Percentiles rank a stretch among this genome's conserved stretches.
Evolutionary conservation across 1,139 yeast genomes (phyloP).

Genomic region (Kluyveromyces sp.): DNA sequence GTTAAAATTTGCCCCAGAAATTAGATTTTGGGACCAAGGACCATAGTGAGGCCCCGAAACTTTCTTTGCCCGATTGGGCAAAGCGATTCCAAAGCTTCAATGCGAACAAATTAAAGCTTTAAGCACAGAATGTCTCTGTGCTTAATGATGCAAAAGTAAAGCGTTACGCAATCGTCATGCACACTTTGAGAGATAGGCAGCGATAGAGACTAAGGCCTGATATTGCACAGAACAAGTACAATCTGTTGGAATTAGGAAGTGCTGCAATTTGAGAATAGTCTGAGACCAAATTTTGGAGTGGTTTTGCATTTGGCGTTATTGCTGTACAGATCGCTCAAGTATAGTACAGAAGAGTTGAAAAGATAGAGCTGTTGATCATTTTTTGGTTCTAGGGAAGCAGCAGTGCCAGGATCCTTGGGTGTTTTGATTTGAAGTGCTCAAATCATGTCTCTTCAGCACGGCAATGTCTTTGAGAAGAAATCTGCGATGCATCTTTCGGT

Average conservation of each 20-base stretch:
- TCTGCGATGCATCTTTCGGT: neutral
- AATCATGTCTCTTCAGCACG: constrained; percentile 1
- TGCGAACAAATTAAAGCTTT: neutral
- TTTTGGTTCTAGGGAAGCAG: neutral
- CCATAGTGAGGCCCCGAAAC: neutral
- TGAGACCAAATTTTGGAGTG: no score
- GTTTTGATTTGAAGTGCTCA: no score
- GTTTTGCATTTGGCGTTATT: no score
- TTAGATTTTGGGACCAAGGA: neutral
- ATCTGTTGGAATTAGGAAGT: no score
- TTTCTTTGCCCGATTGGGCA: constrained; percentile 6
- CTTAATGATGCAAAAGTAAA: neutral
- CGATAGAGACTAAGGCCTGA: no score
- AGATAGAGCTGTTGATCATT: neutral
- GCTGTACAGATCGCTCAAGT: no score
- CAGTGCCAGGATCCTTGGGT: neutral
- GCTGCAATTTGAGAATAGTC: no score
- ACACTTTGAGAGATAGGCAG: no score
- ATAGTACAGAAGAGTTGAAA: no score
- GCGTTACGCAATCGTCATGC: no score
- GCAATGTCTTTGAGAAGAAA: constrained; percentile 2
- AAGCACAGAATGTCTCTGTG: neutral
- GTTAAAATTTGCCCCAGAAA: neutral
- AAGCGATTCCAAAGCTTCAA: constrained; percentile 1
- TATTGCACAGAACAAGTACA: no score